Percentiles rank a stretch among this genome's conserved stretches.
Evolutionary conservation across 805 yeast species (phyloP).

Genomic region (Millerozyma acaciae): DNA sequence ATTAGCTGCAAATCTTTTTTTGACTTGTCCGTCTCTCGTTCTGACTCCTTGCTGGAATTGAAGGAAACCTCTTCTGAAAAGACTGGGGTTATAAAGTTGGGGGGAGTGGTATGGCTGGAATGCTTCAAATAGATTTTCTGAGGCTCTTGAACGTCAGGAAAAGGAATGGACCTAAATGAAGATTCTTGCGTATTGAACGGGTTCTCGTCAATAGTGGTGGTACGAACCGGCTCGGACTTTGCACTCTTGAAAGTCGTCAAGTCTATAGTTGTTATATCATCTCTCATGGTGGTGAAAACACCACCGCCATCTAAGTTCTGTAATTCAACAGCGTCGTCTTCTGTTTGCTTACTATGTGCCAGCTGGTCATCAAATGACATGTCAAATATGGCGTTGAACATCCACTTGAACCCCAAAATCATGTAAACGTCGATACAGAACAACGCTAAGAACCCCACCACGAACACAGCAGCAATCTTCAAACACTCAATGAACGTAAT

Average conservation of each 20-base stretch:
- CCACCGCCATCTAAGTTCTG: slow-evolving; percentile 7
- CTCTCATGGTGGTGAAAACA: slow-evolving; percentile 23
- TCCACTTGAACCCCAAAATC: slow-evolving; percentile 26
- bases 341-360: slow-evolving; percentile 8
- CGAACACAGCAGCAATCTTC: slow-evolving; percentile 70
- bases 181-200: slow-evolving; percentile 14
- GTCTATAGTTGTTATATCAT: slow-evolving; percentile 40
- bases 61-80: slow-evolving; percentile 1
- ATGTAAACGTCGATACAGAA: slow-evolving; percentile 43
- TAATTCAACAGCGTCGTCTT: slow-evolving; percentile 13
- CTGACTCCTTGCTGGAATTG: not conserved
- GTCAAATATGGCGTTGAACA: slow-evolving; percentile 11
- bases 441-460: slow-evolving; percentile 54
- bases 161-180: slow-evolving; percentile 1
- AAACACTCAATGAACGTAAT: slow-evolving; percentile 66
- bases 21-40: not conserved
- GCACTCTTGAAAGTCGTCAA: slow-evolving; percentile 15
- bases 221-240: slow-evolving; percentile 11
- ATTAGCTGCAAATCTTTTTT: not conserved
- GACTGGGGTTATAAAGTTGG: not conserved
- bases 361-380: slow-evolving; percentile 4
- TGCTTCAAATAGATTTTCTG: slow-evolving; percentile 13
- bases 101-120: slow-evolving; percentile 6
- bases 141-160: slow-evolving; percentile 10
- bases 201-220: slow-evolving; percentile 10